phyloP scores from a whole-genome alignment of 2,329 filamentous ascomycete species.

The Periconia digitata region DNA sequence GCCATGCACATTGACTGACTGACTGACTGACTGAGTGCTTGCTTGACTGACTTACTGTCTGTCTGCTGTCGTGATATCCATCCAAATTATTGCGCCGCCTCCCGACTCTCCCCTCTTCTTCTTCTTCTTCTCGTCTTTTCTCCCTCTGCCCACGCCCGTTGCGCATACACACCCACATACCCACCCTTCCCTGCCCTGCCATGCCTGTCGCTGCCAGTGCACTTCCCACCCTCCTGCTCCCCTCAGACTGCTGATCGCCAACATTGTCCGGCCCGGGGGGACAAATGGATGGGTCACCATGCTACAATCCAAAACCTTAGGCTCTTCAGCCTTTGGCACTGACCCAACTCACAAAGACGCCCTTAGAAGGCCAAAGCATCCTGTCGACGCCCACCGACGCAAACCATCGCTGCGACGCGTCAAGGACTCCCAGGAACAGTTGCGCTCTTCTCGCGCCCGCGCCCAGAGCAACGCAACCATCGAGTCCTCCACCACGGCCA shows the following conservation, averaged over 20 bases:
- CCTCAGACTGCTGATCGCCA: neutral
- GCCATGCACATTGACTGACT: no score
- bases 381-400: slow-evolving; percentile 23
- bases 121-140: no score
- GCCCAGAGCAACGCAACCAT: slow-evolving; percentile 36
- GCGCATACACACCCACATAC: no score
- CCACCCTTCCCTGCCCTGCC: slow-evolving; percentile 5
- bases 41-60: no score
- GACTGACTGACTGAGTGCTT: no score
- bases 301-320: slow-evolving; percentile 32
- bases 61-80: no score
- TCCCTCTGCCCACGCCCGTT: no score
- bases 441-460: slow-evolving; percentile 33
- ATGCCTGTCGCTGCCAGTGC: slow-evolving; percentile 30
- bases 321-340: slow-evolving; percentile 29
- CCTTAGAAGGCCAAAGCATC: slow-evolving; percentile 28
- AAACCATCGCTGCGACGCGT: slow-evolving; percentile 34
- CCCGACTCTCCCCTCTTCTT: no score
- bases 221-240: slow-evolving; percentile 2
- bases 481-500: slow-evolving; percentile 27
- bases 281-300: slow-evolving; percentile 42
- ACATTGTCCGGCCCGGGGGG: neutral
- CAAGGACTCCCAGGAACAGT: slow-evolving; percentile 42
- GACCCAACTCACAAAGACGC: slow-evolving; percentile 27
- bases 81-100: no score